Base-by-base conservation (phyloP, 805 yeast genomes). In the Nematodospora valgi region DNA sequence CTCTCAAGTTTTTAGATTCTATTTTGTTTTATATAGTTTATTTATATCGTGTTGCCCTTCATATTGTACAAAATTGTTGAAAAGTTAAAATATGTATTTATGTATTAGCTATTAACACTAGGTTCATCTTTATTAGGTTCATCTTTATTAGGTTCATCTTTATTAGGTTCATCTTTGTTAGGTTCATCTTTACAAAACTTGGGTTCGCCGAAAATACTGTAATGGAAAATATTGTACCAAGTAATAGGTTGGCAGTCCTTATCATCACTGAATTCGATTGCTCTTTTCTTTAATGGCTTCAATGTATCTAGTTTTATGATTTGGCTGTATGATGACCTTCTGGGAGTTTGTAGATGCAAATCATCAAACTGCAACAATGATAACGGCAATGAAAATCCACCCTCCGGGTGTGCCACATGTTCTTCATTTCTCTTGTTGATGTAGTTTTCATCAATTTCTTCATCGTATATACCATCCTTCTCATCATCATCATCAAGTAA, bases 161-260 rank as follows among this genome's bases (percentile, higher is more conserved):
- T n/a, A n/a, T n/a, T n/a, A n/a, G n/a, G n/a, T n/a, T n/a, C n/a
- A n/a, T n/a, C n/a, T n/a, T n/a, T n/a, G n/a, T n/a, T n/a, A n/a
- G n/a, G n/a, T 24, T 31, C 20, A 27, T 38, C 39, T 21, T 47
- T 44, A 37, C 70, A 64, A 38, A 64, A 59, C 19, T 59, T 56
- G 8, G 71, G 72, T 31, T 62, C 66, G 0, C 78, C 79, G 47
- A 73, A 74, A 6, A 74, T 56, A 34, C 74, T 64, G 37, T 70
- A 71, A 41, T 65, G 76, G 41, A 76, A 68, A 0, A 74, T 64
- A 37, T 68, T 73, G 42, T 51, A 65, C 80, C 80, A 74, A 0
- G 78, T 74, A 8, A 75, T 64, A 3, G 67, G 67, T 18, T 63
- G 70, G 52, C 80, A 75, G 18, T 58, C 58, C 14, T 47, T 48